Base-by-base conservation (phyloP, 148 eudicot genomes). In the Amaranthus palmeri region DNA sequence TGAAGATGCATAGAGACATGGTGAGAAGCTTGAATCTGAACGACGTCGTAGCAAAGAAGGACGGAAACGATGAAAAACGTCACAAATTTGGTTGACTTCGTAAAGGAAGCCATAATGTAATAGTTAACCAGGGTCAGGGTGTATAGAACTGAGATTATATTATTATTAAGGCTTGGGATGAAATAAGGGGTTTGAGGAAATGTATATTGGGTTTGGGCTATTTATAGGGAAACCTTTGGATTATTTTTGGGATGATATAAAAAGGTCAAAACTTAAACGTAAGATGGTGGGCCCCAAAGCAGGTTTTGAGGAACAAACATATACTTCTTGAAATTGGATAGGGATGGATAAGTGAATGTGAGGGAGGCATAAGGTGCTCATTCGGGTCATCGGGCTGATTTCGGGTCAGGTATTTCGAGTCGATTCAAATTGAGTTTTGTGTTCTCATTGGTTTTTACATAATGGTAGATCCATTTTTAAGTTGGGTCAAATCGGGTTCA, bases 21-120 rank as follows among this genome's bases (percentile, higher is more conserved):
- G 65, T 72, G 85, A 53, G 86, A 82, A 9, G 86, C 85, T 72
- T 80, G 72, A 46, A 78, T 54, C 79, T 76, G 67, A 61, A 70
- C 13, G 5, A 69, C 51, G 40, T 70, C 74, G 70, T 69, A 74
- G 3, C 71, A 54, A 63, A 74, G 13, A 4, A 68, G 9, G 17
- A 76, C 25, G 1, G 72, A 62, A 36, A 76, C 51, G 15, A 76
- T 49, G 7, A 76, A 55, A 42, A 62, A 17, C 5, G 25, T 46
- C 56, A 44, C 40, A 7, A 17, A 41, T 59, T 48, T 71, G 47
- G 42, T 5, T 57, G 11, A 9, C 18, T 65, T 65, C 36, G 2
- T 25, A 3, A 2, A 48, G 4, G 14, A 46, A 47, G 54, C 69
- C 54, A 65, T 65, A 58, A 57, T 25, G 61, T 11, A 41, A 57